Evolutionary conservation across 2,329 filamentous ascomycete genomes (phyloP).

Genomic region (Claviceps africana): DNA sequence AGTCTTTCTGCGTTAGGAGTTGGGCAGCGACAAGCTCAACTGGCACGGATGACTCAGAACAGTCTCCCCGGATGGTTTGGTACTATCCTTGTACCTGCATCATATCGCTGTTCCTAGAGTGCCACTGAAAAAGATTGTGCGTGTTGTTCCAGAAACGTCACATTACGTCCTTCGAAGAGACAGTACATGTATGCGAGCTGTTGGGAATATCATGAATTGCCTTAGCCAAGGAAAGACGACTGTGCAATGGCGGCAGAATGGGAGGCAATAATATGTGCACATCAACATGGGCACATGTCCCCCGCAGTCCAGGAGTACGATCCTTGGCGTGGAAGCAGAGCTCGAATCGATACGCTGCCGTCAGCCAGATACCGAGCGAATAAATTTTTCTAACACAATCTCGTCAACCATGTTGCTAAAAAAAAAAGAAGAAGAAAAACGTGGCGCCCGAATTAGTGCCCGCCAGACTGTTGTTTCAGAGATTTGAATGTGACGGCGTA

Average conservation of each 20-base stretch:
- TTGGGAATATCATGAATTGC: background rate
- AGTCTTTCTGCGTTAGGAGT: background rate
- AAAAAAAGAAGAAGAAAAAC: too few species aligned
- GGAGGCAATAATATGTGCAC: too few species aligned
- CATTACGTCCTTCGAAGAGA: background rate
- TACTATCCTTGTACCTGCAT: background rate
- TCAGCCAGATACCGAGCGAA: background rate
- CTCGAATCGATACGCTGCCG: background rate
- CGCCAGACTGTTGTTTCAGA: background rate
- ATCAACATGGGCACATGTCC: too few species aligned
- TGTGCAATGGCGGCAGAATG: too few species aligned
- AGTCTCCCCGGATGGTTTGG: background rate
- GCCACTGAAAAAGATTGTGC: too few species aligned
- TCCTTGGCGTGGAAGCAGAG: background rate
- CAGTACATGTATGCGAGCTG: too few species aligned
- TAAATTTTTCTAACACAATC: background rate
- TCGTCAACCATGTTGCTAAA: too few species aligned
- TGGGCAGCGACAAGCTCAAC: background rate
- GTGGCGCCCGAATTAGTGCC: background rate
- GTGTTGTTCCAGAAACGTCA: background rate
- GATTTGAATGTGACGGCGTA: background rate
- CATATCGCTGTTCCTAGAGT: background rate
- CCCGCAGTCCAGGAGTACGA: background rate
- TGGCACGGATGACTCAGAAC: too few species aligned
- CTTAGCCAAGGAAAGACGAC: background rate